These are phyloP conservation scores for Fusarium anguioides DNA, from an alignment of 2,329 filamentous ascomycete genomes.

Conservation along the genomic window DNA sequence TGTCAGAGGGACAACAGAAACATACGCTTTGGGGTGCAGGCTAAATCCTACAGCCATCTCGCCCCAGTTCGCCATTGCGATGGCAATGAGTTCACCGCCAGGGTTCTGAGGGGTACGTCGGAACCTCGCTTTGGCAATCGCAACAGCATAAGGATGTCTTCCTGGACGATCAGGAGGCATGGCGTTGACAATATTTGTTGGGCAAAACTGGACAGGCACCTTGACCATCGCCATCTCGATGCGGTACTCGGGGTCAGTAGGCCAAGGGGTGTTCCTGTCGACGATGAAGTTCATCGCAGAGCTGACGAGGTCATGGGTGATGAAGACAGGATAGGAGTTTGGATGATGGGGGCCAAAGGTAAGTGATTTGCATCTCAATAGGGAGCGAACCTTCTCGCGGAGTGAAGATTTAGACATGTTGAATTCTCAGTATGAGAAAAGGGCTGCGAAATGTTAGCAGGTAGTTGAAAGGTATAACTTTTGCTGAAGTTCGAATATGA, in stretches of 20 bases:
- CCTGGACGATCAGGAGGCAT: slow-evolving; percentile 1
- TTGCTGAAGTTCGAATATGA: neutral
- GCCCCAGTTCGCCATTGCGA: neutral
- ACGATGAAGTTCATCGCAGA: neutral
- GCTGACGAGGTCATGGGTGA: slow-evolving; percentile 10
- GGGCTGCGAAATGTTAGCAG: neutral
- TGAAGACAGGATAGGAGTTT: slow-evolving; percentile 4
- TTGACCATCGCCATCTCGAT: slow-evolving; percentile 2
- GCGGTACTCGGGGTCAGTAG: neutral
- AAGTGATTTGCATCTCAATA: neutral
- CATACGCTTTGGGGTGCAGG: neutral
- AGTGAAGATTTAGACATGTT: neutral
- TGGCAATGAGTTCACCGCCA: slow-evolving; percentile 12
- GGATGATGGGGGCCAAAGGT: slow-evolving; percentile 9
- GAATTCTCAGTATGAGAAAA: neutral
- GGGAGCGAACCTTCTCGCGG: neutral
- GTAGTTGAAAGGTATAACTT: neutral
- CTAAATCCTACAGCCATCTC: neutral
- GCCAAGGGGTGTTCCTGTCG: neutral
- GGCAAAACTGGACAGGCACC: slow-evolving; percentile 6
- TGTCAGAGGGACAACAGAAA: neutral
- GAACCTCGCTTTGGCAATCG: slow-evolving; percentile 16
- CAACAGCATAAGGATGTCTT: slow-evolving; percentile 5
- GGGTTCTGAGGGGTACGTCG: slow-evolving; percentile 9
- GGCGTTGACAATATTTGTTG: neutral